A percentile compares a stretch with the other conserved stretches of the same genome.
phyloP scores from a whole-genome alignment of 2,329 filamentous ascomycete genomes.

The Tympanopsis confertula region DNA sequence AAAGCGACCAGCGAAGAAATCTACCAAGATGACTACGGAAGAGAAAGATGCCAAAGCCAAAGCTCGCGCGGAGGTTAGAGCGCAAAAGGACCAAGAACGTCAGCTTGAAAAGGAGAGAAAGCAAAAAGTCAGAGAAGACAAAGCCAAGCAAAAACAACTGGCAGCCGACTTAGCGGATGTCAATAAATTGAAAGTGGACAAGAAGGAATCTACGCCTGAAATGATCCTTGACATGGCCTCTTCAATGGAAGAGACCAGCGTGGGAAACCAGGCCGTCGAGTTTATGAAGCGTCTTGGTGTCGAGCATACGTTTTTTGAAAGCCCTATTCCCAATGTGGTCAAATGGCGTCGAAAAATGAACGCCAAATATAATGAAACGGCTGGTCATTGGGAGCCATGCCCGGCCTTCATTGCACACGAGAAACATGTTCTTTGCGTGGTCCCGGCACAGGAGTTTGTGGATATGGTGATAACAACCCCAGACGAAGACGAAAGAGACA shows the following conservation, averaged over 20 bases:
- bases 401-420: conserved; percentile 38
- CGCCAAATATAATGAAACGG: conserved; percentile 47
- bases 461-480: background rate
- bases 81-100: background rate
- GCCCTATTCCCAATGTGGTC: conserved; percentile 38
- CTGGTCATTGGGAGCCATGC: conserved; percentile 55
- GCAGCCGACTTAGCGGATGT: conserved; percentile 58
- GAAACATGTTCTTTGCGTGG: conserved; percentile 36
- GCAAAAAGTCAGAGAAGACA: conserved; percentile 48
- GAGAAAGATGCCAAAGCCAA: background rate
- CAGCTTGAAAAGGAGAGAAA: conserved; percentile 41
- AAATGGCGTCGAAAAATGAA: conserved; percentile 60
- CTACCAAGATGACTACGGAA: background rate
- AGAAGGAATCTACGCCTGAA: conserved; percentile 60
- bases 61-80: background rate
- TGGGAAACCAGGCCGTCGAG: conserved; percentile 31
- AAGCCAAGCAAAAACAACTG: conserved; percentile 48
- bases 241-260: conserved; percentile 33
- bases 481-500: background rate
- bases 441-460: background rate
- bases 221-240: conserved; percentile 66
- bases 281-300: conserved; percentile 39
- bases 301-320: conserved; percentile 29
- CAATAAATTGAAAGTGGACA: conserved; percentile 63
- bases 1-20: background rate